Conservation (phyloP, 148 eudicot species). For the Vaccinium darrowii region DNA sequence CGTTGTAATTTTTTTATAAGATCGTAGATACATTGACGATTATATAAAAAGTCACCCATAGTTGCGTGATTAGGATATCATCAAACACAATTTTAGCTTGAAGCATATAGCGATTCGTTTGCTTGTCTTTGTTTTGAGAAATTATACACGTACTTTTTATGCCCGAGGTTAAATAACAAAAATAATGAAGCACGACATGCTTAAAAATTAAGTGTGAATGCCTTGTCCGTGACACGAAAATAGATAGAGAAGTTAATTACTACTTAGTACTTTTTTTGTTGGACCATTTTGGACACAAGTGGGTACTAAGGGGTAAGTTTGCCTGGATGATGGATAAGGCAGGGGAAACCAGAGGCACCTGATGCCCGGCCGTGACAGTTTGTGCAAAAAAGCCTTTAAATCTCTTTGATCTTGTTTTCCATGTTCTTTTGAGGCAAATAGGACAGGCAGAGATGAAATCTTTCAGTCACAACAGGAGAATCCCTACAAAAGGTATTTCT, state of each 20-base stretch:
- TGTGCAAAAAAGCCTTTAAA: background rate
- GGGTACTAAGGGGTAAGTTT: background rate
- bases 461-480: conserved; percentile 11
- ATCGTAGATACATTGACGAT: no score
- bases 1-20: no score
- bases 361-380: conserved; percentile 5
- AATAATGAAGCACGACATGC: background rate
- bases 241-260: background rate
- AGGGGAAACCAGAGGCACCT: conserved; percentile 24
- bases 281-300: conserved; percentile 9
- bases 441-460: background rate
- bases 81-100: background rate
- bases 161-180: background rate
- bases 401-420: background rate
- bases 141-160: no score
- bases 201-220: background rate
- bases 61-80: background rate
- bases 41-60: no score
- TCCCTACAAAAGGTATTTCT: background rate
- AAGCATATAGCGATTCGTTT: no score
- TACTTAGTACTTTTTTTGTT: background rate
- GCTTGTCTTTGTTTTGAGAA: no score
- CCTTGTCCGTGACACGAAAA: background rate
- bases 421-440: conserved; percentile 18
- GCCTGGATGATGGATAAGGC: conserved; percentile 17